Evolutionary conservation across 1,284 basidiomycete genomes (phyloP).

Genomic region (Rhizoctonia solani): DNA sequence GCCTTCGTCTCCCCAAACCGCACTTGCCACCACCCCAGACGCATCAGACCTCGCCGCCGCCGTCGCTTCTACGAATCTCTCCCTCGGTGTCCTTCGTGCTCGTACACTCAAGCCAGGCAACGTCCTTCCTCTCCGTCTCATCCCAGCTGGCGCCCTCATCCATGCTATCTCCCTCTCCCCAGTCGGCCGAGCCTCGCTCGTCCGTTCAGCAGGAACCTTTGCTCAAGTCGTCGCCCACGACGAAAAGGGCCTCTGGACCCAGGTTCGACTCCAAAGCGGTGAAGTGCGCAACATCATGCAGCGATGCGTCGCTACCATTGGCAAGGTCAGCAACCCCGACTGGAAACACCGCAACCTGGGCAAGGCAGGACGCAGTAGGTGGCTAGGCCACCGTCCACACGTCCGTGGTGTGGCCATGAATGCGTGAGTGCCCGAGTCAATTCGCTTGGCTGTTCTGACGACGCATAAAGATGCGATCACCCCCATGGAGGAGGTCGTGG

Average conservation of each 20-base stretch:
- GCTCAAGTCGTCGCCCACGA: slow-evolving; percentile 82
- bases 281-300: slow-evolving; percentile 88
- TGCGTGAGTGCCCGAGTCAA: slow-evolving; percentile 60
- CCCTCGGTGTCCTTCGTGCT: slow-evolving; percentile 84
- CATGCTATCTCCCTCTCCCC: slow-evolving; percentile 84
- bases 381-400: slow-evolving; percentile 85
- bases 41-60: slow-evolving; percentile 46
- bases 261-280: slow-evolving; percentile 88
- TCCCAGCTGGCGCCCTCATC: slow-evolving; percentile 89
- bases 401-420: slow-evolving; percentile 99
- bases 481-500: slow-evolving; percentile 98
- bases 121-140: slow-evolving; percentile 87
- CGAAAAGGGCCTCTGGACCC: slow-evolving; percentile 68
- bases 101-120: slow-evolving; percentile 90
- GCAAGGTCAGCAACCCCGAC: slow-evolving; percentile 89
- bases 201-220: slow-evolving; percentile 87
- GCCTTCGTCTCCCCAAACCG: slow-evolving; percentile 34
- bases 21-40: slow-evolving; percentile 38
- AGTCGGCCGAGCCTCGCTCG: slow-evolving; percentile 77
- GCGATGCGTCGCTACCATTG: slow-evolving; percentile 87
- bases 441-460: slow-evolving; percentile 1
- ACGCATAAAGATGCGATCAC: slow-evolving; percentile 73
- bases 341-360: slow-evolving; percentile 86
- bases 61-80: slow-evolving; percentile 60
- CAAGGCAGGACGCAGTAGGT: slow-evolving; percentile 89